These are phyloP conservation scores for Sungouiozyma intestinalis DNA, from an alignment of 805 yeast genomes.

Conservation along the genomic window DNA sequence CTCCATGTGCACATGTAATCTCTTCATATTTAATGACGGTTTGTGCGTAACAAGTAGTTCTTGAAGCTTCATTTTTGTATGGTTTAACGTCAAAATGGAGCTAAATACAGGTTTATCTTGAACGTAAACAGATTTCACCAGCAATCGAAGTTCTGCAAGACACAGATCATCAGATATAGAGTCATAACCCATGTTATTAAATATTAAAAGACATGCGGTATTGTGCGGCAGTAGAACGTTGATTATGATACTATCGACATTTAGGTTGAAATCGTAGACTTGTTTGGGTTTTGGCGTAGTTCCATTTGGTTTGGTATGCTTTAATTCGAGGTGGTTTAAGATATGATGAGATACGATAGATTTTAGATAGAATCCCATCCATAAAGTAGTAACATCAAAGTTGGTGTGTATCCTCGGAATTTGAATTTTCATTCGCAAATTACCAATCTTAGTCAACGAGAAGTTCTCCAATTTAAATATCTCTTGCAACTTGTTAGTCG, in stretches of 20 bases:
- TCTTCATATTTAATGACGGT: constrained; percentile 9
- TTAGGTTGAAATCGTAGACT: constrained; percentile 4
- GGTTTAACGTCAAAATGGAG: constrained; percentile 12
- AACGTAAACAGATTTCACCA: constrained; percentile 24
- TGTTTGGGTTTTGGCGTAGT: neutral
- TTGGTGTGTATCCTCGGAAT: constrained; percentile 18
- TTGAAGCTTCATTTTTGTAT: constrained; percentile 8
- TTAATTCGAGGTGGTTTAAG: constrained; percentile 1
- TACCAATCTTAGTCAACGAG: neutral
- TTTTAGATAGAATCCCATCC: constrained; percentile 17
- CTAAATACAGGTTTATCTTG: constrained; percentile 14
- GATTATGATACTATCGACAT: constrained; percentile 15
- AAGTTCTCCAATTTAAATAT: constrained; percentile 13
- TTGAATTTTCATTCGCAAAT: constrained; percentile 1
- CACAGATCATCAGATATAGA: constrained; percentile 3
- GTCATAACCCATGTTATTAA: constrained; percentile 6
- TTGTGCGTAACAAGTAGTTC: neutral
- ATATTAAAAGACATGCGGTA: constrained; percentile 14
- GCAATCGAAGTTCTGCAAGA: constrained; percentile 8
- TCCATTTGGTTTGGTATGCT: too few species aligned
- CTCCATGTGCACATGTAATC: constrained; percentile 23
- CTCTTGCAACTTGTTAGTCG: constrained; percentile 8
- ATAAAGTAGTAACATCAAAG: constrained; percentile 24
- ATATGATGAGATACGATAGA: constrained; percentile 9
- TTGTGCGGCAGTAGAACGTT: constrained; percentile 22